phyloP scores from a whole-genome alignment of 345 rosid genomes.

The Adansonia digitata region DNA sequence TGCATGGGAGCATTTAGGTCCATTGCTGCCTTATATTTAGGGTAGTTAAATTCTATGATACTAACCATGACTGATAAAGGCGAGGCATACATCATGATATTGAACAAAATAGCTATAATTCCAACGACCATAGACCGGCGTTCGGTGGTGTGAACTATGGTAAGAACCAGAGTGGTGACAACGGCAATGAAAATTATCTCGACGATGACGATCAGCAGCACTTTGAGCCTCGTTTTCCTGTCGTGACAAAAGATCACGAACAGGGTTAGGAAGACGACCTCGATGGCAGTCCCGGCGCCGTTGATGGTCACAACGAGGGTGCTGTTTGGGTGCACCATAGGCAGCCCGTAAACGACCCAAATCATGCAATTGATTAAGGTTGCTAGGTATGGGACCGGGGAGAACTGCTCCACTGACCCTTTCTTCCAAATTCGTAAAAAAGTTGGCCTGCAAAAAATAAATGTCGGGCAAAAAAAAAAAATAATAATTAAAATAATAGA shows the following conservation, averaged over 20 bases:
- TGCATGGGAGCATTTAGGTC: too few species aligned
- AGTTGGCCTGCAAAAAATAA: constrained; percentile 66
- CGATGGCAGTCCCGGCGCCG: constrained; percentile 54
- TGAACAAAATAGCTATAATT: constrained; percentile 50
- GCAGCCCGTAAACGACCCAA: constrained; percentile 84
- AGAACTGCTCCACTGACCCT: constrained; percentile 71
- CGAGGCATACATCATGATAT: constrained; percentile 79
- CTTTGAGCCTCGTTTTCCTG: constrained; percentile 33
- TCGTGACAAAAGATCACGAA: constrained; percentile 38
- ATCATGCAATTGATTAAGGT: constrained; percentile 67
- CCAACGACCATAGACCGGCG: constrained; percentile 56
- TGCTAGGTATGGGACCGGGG: constrained; percentile 71
- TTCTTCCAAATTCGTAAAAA: constrained; percentile 61
- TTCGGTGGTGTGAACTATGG: constrained; percentile 37
- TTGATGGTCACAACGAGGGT: constrained; percentile 66
- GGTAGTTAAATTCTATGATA: background rate
- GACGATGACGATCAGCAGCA: constrained; percentile 17
- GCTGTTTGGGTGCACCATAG: constrained; percentile 65
- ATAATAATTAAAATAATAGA: background rate
- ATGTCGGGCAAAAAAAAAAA: background rate
- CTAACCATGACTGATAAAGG: constrained; percentile 80
- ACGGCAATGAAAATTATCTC: constrained; percentile 40
- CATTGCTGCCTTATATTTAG: background rate
- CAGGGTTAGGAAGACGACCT: constrained; percentile 42
- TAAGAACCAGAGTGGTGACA: constrained; percentile 33